These are phyloP conservation scores for Hirsutella rhossiliensis DNA, from an alignment of 2,329 filamentous ascomycete species.

Conservation along the genomic window DNA sequence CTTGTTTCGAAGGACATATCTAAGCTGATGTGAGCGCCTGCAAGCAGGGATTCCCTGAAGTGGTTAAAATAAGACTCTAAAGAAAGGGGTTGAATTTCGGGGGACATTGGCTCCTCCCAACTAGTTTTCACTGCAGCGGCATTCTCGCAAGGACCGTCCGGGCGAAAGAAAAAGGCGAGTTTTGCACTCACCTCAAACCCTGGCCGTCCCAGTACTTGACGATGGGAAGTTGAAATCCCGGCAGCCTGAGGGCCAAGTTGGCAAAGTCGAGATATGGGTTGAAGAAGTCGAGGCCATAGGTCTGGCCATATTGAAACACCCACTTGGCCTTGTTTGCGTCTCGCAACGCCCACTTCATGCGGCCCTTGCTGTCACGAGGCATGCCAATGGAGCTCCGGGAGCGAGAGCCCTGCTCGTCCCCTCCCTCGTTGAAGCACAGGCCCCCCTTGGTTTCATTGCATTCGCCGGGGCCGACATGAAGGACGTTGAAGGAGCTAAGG, in stretches of 20 bases:
- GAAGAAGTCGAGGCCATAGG: conserved; percentile 58
- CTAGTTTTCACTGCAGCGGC: too few relatives aligned
- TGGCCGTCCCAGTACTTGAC: conserved; percentile 75
- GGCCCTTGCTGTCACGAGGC: conserved; percentile 37
- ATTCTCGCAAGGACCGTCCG: background rate
- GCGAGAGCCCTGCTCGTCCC: conserved; percentile 40
- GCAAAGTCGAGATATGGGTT: conserved; percentile 85
- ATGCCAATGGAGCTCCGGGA: conserved; percentile 33
- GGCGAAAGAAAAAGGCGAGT: background rate
- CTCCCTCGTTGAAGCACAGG: conserved; percentile 53
- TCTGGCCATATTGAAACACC: conserved; percentile 40
- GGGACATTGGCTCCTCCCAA: background rate
- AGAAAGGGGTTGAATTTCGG: background rate
- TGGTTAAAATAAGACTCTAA: conserved; percentile 7
- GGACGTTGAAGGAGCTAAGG: conserved; percentile 65
- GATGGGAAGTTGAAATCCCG: conserved; percentile 61
- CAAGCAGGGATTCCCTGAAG: conserved; percentile 9
- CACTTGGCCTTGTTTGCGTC: conserved; percentile 36
- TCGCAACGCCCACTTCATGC: conserved; percentile 48
- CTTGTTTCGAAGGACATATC: conserved; percentile 83
- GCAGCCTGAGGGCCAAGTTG: conserved; percentile 58
- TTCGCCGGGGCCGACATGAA: conserved; percentile 51
- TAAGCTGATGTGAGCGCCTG: conserved; percentile 69
- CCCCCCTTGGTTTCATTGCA: conserved; percentile 35
- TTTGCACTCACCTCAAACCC: conserved; percentile 49